Evolutionary conservation across 352 stramenopile species (phyloP).

Genomic region (Globisporangium splendens): DNA sequence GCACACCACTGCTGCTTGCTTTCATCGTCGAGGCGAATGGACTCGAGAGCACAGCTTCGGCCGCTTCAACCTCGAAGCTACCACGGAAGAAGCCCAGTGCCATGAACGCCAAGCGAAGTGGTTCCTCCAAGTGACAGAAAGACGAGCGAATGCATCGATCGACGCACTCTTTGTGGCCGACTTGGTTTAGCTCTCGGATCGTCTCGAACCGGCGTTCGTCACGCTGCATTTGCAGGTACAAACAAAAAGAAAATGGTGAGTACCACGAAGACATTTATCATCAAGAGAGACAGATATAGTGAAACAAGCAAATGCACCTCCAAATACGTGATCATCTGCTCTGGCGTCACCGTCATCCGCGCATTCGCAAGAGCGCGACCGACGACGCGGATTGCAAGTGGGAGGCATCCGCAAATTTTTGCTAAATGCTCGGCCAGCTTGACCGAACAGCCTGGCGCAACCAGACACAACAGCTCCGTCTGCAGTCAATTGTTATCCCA

Average conservation of each 20-base stretch:
- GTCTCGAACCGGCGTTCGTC: conserved; percentile 70
- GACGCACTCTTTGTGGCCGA: conserved; percentile 72
- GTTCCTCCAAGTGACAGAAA: conserved; percentile 71
- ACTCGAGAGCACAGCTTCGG: conserved; percentile 64
- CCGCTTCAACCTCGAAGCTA: conserved; percentile 68
- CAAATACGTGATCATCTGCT: conserved; percentile 81
- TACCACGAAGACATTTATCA: background rate
- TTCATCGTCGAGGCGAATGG: conserved; percentile 21
- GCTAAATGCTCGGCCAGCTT: conserved; percentile 61
- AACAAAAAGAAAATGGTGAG: conserved; percentile 2
- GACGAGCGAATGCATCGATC: conserved; percentile 81
- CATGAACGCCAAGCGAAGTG: conserved; percentile 77
- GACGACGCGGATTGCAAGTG: conserved; percentile 79
- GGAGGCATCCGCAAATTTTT: conserved; percentile 72
- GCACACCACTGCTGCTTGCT: conserved; percentile 15
- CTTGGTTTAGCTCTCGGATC: conserved; percentile 72
- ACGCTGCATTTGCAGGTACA: conserved; percentile 27
- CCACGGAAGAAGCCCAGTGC: conserved; percentile 79
- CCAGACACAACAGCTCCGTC: conserved; percentile 67
- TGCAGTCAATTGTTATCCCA: conserved; percentile 11
- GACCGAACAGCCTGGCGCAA: conserved; percentile 54
- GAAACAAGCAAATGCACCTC: conserved; percentile 23
- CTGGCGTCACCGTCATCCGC: conserved; percentile 63
- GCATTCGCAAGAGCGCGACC: conserved; percentile 72
- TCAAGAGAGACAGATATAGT: background rate